These are phyloP conservation scores for Aegle marmelos DNA, from an alignment of 345 rosid species.

Conservation along the genomic window DNA sequence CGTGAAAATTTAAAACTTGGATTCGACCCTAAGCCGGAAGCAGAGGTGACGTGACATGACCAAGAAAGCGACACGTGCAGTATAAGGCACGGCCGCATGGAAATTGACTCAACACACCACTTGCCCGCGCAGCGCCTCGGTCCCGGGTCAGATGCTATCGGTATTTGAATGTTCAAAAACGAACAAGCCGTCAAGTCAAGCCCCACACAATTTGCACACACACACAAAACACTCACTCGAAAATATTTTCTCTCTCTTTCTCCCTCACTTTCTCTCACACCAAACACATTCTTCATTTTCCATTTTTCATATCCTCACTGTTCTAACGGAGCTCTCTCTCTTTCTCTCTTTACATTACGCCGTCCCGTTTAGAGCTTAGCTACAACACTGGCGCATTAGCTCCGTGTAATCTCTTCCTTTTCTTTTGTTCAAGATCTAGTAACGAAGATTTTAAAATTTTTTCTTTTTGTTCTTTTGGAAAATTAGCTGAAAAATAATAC, in stretches of 20 bases:
- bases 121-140: constrained; percentile 35
- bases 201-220: neutral
- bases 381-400: neutral
- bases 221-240: constrained; percentile 6
- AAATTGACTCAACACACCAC: neutral
- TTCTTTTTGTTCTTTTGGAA: neutral
- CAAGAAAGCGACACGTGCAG: constrained; percentile 12
- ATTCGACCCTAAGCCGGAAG: neutral
- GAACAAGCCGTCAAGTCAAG: neutral
- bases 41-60: neutral
- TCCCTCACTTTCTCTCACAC: constrained; percentile 4
- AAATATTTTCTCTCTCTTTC: constrained; percentile 8
- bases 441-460: neutral
- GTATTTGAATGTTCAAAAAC: constrained; percentile 82
- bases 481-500: neutral
- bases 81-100: neutral
- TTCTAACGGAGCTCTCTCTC: neutral
- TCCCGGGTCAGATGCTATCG: constrained; percentile 17
- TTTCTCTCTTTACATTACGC: neutral
- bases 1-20: neutral
- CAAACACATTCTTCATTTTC: neutral
- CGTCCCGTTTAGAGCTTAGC: neutral
- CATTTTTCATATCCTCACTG: neutral
- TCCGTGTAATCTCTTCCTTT: constrained; percentile 4
- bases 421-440: constrained; percentile 25